Evolutionary conservation across 495 filamentous ascomycete genomes (phyloP), one percentile per base, ranked within the genome.

Genomic region (Penicillium odoratum): DNA sequence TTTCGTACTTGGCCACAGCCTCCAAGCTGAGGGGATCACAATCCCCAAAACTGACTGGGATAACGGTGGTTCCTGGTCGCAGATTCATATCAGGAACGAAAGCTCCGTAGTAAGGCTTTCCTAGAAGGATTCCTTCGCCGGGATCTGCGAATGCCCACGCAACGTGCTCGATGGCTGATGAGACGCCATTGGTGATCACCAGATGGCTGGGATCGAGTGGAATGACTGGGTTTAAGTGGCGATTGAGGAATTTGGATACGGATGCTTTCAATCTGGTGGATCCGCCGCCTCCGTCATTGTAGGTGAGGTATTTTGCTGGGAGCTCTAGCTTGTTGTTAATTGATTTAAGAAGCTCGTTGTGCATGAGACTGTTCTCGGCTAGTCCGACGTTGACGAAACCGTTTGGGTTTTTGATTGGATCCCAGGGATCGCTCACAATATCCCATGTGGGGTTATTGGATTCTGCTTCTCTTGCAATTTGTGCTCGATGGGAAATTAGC

Each of bases 71-170:
- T 36, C 33, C 33, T 9, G 33, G 33, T 4, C 33, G 7, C 3
- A 60, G 57, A 4, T 72, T 75, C 1, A 77, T 62, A 54, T 69
- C 65, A 0, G 61, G 65, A 9, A 74, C 70, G 51, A 86, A 83
- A 2, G 68, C 70, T 18, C 76, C 75, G 52, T 85, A 86, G 48
- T 74, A 76, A 7, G 82, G 82, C 10, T 66, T 58, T 7, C 75
- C 76, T 0, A 86, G 67, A 16, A 85, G 47, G 34, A 85, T 76
- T 0, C 74, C 76, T 47, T 86, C 80, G 0, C 77, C 76, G 0
- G 66, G 67, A 62, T 84, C 76, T 0, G 74, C 70, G 5, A 83
- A 70, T 4, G 67, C 55, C 62, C 73, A 74, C 0, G 77, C 75
- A 11, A 78, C 59, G 40, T 77, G 73, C 48, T 83, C 78, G 29